Conservation (phyloP, 805 yeast species). For the Candida orba region DNA sequence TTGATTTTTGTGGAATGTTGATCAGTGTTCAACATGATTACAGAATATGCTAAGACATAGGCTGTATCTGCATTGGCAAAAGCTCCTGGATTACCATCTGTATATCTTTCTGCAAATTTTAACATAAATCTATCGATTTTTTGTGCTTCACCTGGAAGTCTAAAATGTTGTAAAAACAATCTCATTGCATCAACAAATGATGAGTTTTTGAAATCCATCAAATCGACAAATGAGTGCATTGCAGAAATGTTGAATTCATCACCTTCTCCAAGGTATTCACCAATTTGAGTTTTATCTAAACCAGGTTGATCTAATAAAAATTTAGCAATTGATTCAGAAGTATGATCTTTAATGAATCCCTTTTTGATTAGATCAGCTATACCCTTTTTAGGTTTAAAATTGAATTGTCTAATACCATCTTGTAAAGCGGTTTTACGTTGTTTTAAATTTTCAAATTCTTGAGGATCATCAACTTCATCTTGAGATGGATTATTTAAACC, state of each 20-base stretch:
- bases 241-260: constrained; percentile 66
- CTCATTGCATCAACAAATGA: constrained; percentile 84
- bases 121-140: constrained; percentile 95
- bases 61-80: constrained; percentile 94
- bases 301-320: constrained; percentile 71
- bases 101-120: constrained; percentile 90
- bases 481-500: constrained; percentile 6
- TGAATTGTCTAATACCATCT: constrained; percentile 74
- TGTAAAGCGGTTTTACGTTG: constrained; percentile 74
- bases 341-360: constrained; percentile 53
- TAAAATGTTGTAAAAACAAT: constrained; percentile 73
- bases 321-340: constrained; percentile 64
- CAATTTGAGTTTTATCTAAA: constrained; percentile 75
- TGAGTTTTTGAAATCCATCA: constrained; percentile 64
- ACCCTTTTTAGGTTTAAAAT: constrained; percentile 80
- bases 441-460: constrained; percentile 79
- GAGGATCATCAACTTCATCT: constrained; percentile 58
- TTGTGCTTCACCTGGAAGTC: constrained; percentile 98
- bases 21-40: constrained; percentile 90
- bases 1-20: constrained; percentile 84
- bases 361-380: constrained; percentile 51
- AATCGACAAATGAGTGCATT: constrained; percentile 91
- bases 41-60: constrained; percentile 85
- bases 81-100: constrained; percentile 78
- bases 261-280: constrained; percentile 91